Base-by-base conservation (phyloP, 345 rosid species). In the Lepidium sativum region DNA sequence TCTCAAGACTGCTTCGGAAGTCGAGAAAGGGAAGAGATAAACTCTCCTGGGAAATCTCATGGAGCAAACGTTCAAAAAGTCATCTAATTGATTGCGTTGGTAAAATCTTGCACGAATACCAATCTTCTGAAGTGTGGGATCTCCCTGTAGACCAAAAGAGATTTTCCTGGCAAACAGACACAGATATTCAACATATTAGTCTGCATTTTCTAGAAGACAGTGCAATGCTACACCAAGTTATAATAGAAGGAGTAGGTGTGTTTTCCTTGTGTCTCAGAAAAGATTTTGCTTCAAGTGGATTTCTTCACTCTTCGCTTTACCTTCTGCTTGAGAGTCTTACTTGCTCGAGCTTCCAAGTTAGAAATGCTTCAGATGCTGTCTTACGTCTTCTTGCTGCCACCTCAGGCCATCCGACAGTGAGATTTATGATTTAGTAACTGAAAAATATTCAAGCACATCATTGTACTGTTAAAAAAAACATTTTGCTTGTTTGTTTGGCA, bases 291-390 rank as follows among this genome's bases (percentile, higher is more conserved):
- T 76, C 87, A 33, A 78, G 88, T 71, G 99, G 99, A 70, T 92
- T 86, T 81, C 94, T 92, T 76, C 95, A 87, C 71, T 84, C 84
- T 21, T 84, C 95, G 21, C 92, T 87, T 68, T 92, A 87, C 81
- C 75, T 92, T 67, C 81, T 92, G 69, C 89, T 92, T 38, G 96
- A 92, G 84, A 82, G 73, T 66, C 96, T 92, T 56, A 81, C 80
- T 50, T 80, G 82, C 69, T 81, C 89, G 9, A 81, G 86, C 63
- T 83, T 78, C 74, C 83, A 82, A 70, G 88, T 92, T 39, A 86
- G 88, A 77, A 77, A 76, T 71, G 89, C 95, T 57, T 79, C 95
- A 65, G 97, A 90, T 64, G 72, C 83, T 60, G 95, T 84, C 73
- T 79, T 92, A 49, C 87, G 83, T 76, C 78, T 83, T 63, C 83